Conservation (phyloP, 1,139 yeast species). For the Hyphopichia khmerensis region DNA sequence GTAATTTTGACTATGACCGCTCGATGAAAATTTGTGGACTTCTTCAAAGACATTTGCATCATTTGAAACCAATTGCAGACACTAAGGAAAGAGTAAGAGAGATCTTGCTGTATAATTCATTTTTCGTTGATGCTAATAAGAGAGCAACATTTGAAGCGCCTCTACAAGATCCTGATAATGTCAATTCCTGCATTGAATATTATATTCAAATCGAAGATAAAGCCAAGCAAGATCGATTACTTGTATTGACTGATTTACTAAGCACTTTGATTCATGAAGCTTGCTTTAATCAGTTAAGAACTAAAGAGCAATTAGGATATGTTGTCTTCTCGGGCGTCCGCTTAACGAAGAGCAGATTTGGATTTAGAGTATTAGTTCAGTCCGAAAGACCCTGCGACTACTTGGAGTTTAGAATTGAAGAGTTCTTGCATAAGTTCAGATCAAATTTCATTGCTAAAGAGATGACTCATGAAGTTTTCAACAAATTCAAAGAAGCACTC, state of each 20-base stretch:
- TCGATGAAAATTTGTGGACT: slow-evolving; percentile 36
- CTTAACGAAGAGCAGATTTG: slow-evolving; percentile 33
- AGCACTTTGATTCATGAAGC: slow-evolving; percentile 81
- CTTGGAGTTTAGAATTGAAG: slow-evolving; percentile 74
- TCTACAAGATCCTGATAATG: slow-evolving; percentile 65
- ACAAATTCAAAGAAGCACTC: slow-evolving; percentile 67
- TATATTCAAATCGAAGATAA: slow-evolving; percentile 65
- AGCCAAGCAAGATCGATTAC: slow-evolving; percentile 23
- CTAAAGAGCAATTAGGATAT: slow-evolving; percentile 83
- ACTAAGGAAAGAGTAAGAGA: slow-evolving; percentile 31
- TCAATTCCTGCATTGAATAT: slow-evolving; percentile 84
- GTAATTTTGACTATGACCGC: slow-evolving; percentile 63
- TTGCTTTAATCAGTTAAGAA: slow-evolving; percentile 82
- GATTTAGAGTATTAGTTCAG: slow-evolving; percentile 56
- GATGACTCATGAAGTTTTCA: slow-evolving; percentile 62
- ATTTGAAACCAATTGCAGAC: slow-evolving; percentile 37
- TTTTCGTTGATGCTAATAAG: slow-evolving; percentile 44
- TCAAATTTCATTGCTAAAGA: slow-evolving; percentile 31
- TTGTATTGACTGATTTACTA: slow-evolving; percentile 61
- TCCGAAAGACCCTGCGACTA: slow-evolving; percentile 77
- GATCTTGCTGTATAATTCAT: slow-evolving; percentile 17
- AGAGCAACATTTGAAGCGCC: slow-evolving; percentile 49
- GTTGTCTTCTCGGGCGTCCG: slow-evolving; percentile 81
- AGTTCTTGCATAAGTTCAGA: slow-evolving; percentile 47
- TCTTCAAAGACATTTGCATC: slow-evolving; percentile 18